Percentiles rank a stretch among this genome's conserved stretches.
Evolutionary conservation across 179 eudicot genomes (phyloP).

Genomic region (Camellia oleifera): DNA sequence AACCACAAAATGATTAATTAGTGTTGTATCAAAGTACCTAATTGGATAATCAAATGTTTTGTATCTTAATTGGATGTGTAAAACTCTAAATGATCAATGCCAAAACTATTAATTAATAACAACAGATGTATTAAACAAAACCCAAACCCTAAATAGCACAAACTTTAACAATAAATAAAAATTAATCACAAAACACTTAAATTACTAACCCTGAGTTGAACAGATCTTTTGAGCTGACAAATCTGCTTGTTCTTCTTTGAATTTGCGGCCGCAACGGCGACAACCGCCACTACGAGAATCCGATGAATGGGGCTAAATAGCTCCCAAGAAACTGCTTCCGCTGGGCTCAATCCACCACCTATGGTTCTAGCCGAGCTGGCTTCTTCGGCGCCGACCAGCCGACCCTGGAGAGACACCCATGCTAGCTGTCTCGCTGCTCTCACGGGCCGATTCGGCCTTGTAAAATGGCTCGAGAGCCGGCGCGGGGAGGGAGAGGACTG

Average conservation of each 20-base stretch:
- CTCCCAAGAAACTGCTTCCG: constrained; percentile 75
- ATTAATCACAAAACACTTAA: not conserved
- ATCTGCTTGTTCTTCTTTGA: constrained; percentile 58
- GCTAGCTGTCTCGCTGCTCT: constrained; percentile 41
- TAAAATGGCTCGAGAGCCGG: constrained; percentile 68
- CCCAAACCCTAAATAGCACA: not conserved
- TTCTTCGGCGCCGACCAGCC: constrained; percentile 78
- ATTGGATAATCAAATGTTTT: too few relatives aligned
- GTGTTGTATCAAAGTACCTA: too few relatives aligned
- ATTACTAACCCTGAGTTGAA: constrained; percentile 69
- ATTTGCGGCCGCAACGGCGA: constrained; percentile 59
- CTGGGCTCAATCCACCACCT: constrained; percentile 35
- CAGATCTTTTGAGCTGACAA: constrained; percentile 48
- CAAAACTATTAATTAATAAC: not conserved
- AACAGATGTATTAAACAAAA: not conserved
- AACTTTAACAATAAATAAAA: not conserved
- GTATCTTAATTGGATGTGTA: too few relatives aligned
- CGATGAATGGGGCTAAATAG: constrained; percentile 85
- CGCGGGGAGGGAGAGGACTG: constrained; percentile 41
- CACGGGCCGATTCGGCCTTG: constrained; percentile 49
- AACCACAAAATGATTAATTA: not conserved
- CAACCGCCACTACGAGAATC: constrained; percentile 63
- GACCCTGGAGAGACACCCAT: constrained; percentile 84
- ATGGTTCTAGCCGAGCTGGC: constrained; percentile 60
- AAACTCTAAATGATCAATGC: not conserved